Percentiles rank a stretch among this genome's conserved stretches.
Conservation (phyloP, 805 yeast species). For the Torulaspora gathmanii region DNA sequence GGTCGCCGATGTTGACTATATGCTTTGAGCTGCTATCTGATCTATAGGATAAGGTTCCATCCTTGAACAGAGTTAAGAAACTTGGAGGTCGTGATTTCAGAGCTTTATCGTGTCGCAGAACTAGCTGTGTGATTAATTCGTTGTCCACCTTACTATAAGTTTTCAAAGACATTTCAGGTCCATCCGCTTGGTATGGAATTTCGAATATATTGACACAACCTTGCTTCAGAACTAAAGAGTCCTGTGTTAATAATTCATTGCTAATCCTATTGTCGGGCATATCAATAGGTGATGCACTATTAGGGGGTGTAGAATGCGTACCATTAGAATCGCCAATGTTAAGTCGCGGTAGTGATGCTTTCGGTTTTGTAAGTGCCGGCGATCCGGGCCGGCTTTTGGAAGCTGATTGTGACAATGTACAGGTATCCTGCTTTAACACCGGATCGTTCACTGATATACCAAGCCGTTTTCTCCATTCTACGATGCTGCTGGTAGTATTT, state of each 20-base stretch:
- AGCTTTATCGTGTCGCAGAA: constrained; percentile 14
- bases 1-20: constrained; percentile 36
- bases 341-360: neutral
- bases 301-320: neutral
- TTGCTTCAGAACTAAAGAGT: constrained; percentile 24
- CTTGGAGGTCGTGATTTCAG: constrained; percentile 14
- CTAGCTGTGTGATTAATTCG: constrained; percentile 24
- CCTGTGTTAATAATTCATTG: neutral
- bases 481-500: constrained; percentile 35
- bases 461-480: constrained; percentile 36
- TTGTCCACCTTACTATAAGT: constrained; percentile 27
- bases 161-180: constrained; percentile 26
- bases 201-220: constrained; percentile 27
- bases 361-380: constrained; percentile 1
- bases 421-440: neutral
- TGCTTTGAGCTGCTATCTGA: constrained; percentile 8
- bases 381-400: neutral
- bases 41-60: constrained; percentile 21
- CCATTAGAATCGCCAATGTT: neutral
- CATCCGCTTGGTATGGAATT: constrained; percentile 24
- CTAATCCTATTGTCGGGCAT: neutral
- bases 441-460: constrained; percentile 21
- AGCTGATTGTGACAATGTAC: neutral
- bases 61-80: constrained; percentile 19
- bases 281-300: constrained; percentile 3